A percentile compares a stretch with the other conserved stretches of the same genome.
These are phyloP conservation scores for Guadua angustifolia DNA, from an alignment of 176 grass and related monocot species.

Conservation along the genomic window DNA sequence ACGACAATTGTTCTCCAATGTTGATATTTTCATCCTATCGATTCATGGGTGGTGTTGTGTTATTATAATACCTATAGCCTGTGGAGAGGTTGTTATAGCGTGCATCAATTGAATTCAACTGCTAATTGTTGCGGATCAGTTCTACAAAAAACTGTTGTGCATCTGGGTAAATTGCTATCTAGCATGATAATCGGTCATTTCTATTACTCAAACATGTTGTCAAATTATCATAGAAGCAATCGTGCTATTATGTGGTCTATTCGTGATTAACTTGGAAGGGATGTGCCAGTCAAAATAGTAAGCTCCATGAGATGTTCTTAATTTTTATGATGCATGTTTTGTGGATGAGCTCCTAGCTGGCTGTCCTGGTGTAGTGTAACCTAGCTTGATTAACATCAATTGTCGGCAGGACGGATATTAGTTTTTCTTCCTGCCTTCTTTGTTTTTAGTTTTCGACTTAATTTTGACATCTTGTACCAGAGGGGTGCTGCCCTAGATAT, in stretches of 20 bases:
- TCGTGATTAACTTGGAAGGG: background rate
- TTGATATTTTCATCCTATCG: background rate
- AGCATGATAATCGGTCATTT: background rate
- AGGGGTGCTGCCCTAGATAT: constrained; percentile 69
- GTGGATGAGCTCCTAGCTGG: constrained; percentile 13
- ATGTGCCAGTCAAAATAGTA: background rate
- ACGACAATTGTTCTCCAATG: background rate
- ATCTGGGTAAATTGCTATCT: background rate
- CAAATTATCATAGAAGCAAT: background rate
- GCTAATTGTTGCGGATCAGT: background rate
- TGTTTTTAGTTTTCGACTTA: too few relatives aligned
- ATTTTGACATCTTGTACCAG: too few relatives aligned
- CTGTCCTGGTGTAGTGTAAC: background rate
- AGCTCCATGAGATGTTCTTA: background rate
- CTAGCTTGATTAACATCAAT: background rate
- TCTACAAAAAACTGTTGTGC: background rate
- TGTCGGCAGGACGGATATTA: constrained; percentile 12
- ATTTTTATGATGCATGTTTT: background rate
- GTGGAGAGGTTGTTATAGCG: background rate
- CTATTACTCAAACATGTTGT: background rate
- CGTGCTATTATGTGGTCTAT: background rate
- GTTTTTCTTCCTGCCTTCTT: too few relatives aligned
- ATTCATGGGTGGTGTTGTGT: background rate
- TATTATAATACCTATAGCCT: background rate
- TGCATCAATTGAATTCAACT: background rate